phyloP scores from a whole-genome alignment of 2,329 filamentous ascomycete genomes.

The Cryphonectria parasitica region DNA sequence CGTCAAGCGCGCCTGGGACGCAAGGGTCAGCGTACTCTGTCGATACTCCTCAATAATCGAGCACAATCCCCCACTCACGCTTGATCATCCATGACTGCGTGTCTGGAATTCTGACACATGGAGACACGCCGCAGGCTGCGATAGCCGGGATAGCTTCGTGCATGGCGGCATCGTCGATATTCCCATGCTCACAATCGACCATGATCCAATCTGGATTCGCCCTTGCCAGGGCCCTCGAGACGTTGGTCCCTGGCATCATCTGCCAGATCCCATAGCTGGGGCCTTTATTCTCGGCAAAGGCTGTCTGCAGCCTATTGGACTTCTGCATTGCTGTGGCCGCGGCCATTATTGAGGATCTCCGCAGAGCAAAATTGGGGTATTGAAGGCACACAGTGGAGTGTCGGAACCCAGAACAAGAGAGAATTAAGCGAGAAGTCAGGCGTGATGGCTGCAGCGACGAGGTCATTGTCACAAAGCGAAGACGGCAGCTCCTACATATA shows the following conservation, averaged over 20 bases:
- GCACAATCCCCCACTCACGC: conserved; percentile 42
- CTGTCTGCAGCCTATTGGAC: conserved; percentile 53
- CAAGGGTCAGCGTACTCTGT: conserved; percentile 30
- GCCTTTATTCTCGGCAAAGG: conserved; percentile 50
- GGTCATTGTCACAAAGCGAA: conserved; percentile 7
- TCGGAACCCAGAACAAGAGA: background rate
- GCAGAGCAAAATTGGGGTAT: background rate
- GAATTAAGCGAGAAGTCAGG: background rate
- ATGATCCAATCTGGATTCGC: conserved; percentile 70
- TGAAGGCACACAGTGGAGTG: background rate
- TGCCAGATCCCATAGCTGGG: conserved; percentile 65
- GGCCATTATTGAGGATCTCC: conserved; percentile 21
- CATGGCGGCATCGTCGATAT: conserved; percentile 60
- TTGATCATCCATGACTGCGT: conserved; percentile 61
- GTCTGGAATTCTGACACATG: conserved; percentile 61
- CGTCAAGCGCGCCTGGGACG: conserved; percentile 56
- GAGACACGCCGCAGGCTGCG: conserved; percentile 57
- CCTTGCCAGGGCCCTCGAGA: conserved; percentile 63
- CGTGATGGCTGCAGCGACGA: background rate
- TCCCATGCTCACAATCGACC: conserved; percentile 63
- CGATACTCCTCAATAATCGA: background rate
- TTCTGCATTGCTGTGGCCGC: conserved; percentile 44
- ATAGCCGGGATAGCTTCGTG: conserved; percentile 62
- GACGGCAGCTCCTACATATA: background rate
- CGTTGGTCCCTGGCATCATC: conserved; percentile 63